Conservation (phyloP, 2,329 filamentous ascomycete genomes). For the Stemphylium lycopersici region DNA sequence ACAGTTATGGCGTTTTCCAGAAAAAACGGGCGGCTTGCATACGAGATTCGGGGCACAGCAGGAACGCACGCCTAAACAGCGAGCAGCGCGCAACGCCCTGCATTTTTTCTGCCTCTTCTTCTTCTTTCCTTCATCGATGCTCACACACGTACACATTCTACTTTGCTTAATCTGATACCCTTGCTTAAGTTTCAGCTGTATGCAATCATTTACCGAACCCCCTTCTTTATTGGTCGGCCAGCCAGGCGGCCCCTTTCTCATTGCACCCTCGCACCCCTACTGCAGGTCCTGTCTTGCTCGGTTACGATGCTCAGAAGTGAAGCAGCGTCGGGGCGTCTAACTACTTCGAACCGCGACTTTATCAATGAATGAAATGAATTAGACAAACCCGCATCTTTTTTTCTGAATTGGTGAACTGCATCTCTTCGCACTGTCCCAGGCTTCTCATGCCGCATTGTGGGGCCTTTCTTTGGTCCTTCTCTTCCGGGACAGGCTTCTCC, state of each 20-base stretch:
- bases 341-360: too few relatives aligned
- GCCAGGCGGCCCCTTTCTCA: conserved; percentile 3
- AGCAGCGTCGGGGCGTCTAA: too few relatives aligned
- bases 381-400: too few relatives aligned
- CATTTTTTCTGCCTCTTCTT: too few relatives aligned
- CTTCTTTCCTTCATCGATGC: neutral
- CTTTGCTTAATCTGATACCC: conserved; percentile 14
- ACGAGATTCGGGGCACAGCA: conserved; percentile 3
- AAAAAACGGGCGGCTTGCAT: conserved; percentile 10
- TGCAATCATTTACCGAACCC: neutral
- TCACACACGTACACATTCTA: neutral
- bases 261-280: neutral
- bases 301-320: neutral
- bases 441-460: conserved; percentile 1
- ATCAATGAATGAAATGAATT: too few relatives aligned
- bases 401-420: neutral
- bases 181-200: conserved; percentile 13
- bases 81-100: conserved; percentile 1
- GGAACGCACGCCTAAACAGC: neutral
- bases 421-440: neutral
- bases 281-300: neutral
- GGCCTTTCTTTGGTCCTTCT: conserved; percentile 7
- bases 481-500: conserved; percentile 5
- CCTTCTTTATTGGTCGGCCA: neutral
- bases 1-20: conserved; percentile 8